Conservation (phyloP, 1,284 basidiomycete genomes). For the Cutaneotrichosporon daszewskae region DNA sequence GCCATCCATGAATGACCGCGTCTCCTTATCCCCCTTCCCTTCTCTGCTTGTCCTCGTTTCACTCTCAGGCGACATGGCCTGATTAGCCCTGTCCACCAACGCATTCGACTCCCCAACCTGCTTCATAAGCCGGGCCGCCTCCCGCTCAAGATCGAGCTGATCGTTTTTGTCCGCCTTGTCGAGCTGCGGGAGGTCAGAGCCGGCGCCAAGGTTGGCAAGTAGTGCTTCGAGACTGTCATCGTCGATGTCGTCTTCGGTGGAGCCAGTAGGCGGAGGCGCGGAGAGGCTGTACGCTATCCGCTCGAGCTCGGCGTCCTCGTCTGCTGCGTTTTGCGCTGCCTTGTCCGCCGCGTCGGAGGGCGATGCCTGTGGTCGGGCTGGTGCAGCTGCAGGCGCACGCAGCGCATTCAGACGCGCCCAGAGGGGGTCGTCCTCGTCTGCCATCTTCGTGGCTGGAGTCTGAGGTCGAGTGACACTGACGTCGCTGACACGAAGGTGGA, state of each 20-base stretch:
- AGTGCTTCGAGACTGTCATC: slow-evolving; percentile 17
- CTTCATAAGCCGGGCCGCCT: background rate
- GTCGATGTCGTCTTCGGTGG: slow-evolving; percentile 1
- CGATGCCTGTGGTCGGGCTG: no score
- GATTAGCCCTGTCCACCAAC: background rate
- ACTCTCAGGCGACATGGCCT: background rate
- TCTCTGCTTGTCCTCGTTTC: background rate
- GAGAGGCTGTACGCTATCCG: slow-evolving; percentile 21
- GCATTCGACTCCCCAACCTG: background rate
- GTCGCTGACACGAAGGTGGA: no score
- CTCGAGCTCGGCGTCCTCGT: slow-evolving; percentile 25
- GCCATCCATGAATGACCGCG: no score
- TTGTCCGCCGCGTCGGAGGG: no score
- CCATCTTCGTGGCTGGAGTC: no score
- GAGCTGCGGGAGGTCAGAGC: background rate
- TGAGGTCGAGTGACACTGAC: no score
- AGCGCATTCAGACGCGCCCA: no score
- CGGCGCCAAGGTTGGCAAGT: slow-evolving; percentile 13
- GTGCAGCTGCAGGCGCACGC: no score
- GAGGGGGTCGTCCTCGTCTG: no score
- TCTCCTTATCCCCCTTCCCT: no score
- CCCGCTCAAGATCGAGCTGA: background rate
- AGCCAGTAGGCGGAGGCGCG: no score
- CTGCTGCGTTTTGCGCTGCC: no score
- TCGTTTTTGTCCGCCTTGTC: background rate